Base-by-base conservation (phyloP, 371 early-diverging fungal genomes). In the Haplosporangium sp. region DNA sequence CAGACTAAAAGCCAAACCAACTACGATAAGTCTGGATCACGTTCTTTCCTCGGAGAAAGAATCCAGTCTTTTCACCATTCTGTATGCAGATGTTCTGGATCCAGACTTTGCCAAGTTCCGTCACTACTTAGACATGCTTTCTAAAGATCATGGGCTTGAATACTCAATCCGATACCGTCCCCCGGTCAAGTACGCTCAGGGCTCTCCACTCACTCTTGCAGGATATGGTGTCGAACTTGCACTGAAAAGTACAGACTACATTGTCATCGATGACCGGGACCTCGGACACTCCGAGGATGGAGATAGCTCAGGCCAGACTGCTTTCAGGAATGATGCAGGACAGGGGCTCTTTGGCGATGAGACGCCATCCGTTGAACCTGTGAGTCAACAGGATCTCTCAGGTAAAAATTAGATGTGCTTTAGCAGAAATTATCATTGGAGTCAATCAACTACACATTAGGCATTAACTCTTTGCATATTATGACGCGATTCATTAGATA, bases 211-310 rank as follows among this genome's bases (percentile, higher is more conserved):
- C 21, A 79, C 84, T 8, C 81, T 98, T 23, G 79, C 93, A 5
- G 98, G 98, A 43, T 98, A 95, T 74, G 96, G 97, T 12, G 96
- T 95, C 4, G 96, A 95, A 75, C 82, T 98, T 62, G 93, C 91
- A 6, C 71, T 98, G 40, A 98, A 98, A 82, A 95, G 89, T 60
- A 95, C 96, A 8, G 98, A 98, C 73, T 98, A 98, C 83, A 91
- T 92, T 65, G 96, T 95, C 9, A 91, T 91, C 36, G 98, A 98
- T 66, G 98, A 98, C 79, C 90, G 96, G 36, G 85, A 87, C 52
- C 68, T 87, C 7, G 83, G 74, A n/a, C 55, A 61, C 18, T 72
- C 64, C n/a, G 84, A 71, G 14, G 73, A 73, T 20, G 40, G 36
- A n/a, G 20, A 41, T 1, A 37, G 69, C 37, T 59, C 67, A 9